Conservation (phyloP, 768 basidiomycete genomes). For the Fistulinella prunicolor region DNA sequence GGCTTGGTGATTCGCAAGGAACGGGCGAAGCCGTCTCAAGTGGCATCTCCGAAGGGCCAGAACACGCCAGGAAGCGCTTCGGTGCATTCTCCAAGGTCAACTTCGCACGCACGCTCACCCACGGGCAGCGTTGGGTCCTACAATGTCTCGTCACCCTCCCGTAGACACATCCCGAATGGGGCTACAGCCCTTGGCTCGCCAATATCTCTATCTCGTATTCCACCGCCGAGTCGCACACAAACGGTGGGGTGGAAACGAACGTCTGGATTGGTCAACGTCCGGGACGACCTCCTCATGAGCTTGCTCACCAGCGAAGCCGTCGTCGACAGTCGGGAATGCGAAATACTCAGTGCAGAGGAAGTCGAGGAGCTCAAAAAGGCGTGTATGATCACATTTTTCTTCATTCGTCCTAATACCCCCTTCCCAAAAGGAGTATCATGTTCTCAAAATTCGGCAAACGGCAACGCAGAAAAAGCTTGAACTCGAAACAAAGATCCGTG, state of each 20-base stretch:
- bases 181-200: too few species aligned
- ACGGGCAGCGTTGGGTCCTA: constrained; percentile 24
- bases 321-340: constrained; percentile 83
- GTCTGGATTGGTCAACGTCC: constrained; percentile 49
- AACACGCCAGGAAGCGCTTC: constrained; percentile 27
- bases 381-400: constrained; percentile 25
- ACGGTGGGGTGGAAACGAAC: constrained; percentile 38
- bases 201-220: constrained; percentile 37
- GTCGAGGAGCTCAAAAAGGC: constrained; percentile 73
- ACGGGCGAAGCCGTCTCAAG: constrained; percentile 33
- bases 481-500: constrained; percentile 84
- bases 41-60: constrained; percentile 20
- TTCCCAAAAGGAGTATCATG: constrained; percentile 62
- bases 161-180: too few species aligned
- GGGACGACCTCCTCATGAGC: constrained; percentile 85
- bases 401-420: neutral
- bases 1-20: constrained; percentile 55
- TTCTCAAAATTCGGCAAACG: constrained; percentile 60
- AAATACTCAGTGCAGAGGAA: constrained; percentile 71
- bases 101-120: constrained; percentile 20
- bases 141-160: constrained; percentile 24
- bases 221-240: constrained; percentile 22
- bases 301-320: constrained; percentile 91
- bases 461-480: constrained; percentile 72
- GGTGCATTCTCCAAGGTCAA: constrained; percentile 24